A percentile compares a stretch with the other conserved stretches of the same genome.
Evolutionary conservation across 306 rosid species (phyloP).

Genomic region (Senna siamea): DNA sequence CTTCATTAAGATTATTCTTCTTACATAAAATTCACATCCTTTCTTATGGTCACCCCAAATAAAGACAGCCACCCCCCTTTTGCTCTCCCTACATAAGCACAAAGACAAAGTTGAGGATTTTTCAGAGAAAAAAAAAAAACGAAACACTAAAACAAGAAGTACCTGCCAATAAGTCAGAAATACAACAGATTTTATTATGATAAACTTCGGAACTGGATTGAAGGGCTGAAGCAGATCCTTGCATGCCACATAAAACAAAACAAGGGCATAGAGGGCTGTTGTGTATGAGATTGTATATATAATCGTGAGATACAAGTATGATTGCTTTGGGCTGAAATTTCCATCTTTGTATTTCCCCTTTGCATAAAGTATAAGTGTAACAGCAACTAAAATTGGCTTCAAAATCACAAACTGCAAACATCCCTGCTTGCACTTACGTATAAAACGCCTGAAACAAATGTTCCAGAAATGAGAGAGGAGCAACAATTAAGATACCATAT

Average conservation of each 20-base stretch:
- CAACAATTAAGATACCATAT: constrained; percentile 26
- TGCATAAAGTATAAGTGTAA: constrained; percentile 73
- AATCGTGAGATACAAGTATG: constrained; percentile 86
- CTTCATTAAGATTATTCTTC: background rate
- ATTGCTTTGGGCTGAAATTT: constrained; percentile 82
- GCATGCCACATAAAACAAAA: constrained; percentile 87
- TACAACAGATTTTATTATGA: constrained; percentile 85
- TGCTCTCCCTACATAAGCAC: background rate
- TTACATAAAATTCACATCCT: constrained; percentile 12
- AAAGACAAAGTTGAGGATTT: constrained; percentile 8
- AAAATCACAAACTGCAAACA: constrained; percentile 89
- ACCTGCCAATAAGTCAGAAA: constrained; percentile 99
- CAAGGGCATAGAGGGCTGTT: constrained; percentile 84
- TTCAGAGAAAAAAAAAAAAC: background rate
- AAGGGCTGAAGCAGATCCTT: constrained; percentile 88
- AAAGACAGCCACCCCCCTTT: background rate
- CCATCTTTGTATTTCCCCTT: constrained; percentile 91
- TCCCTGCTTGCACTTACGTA: constrained; percentile 93
- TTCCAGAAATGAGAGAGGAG: constrained; percentile 31
- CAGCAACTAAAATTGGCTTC: constrained; percentile 81
- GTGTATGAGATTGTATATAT: constrained; percentile 85
- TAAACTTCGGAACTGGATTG: constrained; percentile 91
- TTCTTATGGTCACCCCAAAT: constrained; percentile 2
- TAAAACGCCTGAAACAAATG: constrained; percentile 76
- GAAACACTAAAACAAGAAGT: background rate